Conservation (phyloP, 1,284 basidiomycete species). For the Trichosporon asahii region DNA sequence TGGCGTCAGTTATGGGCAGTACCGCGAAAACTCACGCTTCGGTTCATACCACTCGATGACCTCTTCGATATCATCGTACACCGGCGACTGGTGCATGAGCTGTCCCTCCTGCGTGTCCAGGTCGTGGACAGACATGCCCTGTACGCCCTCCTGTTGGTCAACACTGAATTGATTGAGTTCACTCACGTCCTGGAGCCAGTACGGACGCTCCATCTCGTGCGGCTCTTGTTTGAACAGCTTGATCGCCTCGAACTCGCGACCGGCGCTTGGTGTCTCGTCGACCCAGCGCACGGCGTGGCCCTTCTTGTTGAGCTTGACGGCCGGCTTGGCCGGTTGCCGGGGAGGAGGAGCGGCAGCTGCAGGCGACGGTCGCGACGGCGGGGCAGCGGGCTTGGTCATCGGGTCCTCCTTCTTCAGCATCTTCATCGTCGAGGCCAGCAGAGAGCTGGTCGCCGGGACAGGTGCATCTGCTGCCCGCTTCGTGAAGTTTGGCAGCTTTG, state of each 20-base stretch:
- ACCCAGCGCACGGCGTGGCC: conserved; percentile 35
- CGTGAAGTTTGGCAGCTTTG: conserved; percentile 31
- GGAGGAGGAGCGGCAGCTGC: background rate
- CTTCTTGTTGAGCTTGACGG: conserved; percentile 38
- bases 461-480: conserved; percentile 20
- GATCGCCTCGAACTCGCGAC: conserved; percentile 30
- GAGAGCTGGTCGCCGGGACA: conserved; percentile 2
- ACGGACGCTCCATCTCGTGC: conserved; percentile 33
- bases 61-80: conserved; percentile 24
- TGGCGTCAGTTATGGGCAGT: background rate
- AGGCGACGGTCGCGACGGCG: background rate
- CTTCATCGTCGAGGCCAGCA: conserved; percentile 17
- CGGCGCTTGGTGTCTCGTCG: conserved; percentile 28
- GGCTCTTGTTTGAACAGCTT: conserved; percentile 34
- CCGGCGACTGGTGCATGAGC: conserved; percentile 26
- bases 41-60: conserved; percentile 43
- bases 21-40: conserved; percentile 5
- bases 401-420: conserved; percentile 21
- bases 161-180: background rate
- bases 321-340: background rate
- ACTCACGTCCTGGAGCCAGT: conserved; percentile 29
- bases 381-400: background rate
- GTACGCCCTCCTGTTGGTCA: conserved; percentile 24
- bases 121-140: conserved; percentile 31
- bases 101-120: conserved; percentile 39